Evolutionary conservation across 768 basidiomycete species (phyloP), one percentile per base, ranked within the genome.

Genomic region (Atractiella rhizophila): DNA sequence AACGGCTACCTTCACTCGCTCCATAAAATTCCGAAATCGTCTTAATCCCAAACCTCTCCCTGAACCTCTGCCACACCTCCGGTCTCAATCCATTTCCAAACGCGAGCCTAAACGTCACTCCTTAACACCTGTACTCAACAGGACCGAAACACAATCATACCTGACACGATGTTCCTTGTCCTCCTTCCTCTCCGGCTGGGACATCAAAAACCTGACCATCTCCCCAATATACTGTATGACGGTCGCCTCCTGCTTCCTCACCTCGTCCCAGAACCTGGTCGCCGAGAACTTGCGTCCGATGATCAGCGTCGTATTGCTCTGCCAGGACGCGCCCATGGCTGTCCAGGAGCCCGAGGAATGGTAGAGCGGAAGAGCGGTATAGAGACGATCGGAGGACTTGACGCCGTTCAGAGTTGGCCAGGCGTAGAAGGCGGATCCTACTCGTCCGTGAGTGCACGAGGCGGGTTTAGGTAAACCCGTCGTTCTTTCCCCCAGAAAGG

Each of bases 181-280:
- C n/a, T n/a, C n/a, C n/a, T n/a, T n/a, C n/a, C n/a, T n/a, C n/a
- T n/a, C n/a, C n/a, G n/a, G n/a, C n/a, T n/a, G n/a, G n/a, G n/a
- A n/a, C n/a, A 15, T 2, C n/a, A 2, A 13, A 19, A 16, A n/a
- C 11, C 8, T n/a, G 23, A 23, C 6, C 9, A 24, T 9, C 21
- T 50, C 49, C 18, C 49, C 49, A 12, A 50, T 45, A 28, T 50
- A 50, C 39, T 48, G 46, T 2, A 48, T 35, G 2, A 37, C 41
- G 31, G 40, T 43, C 1, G 49, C 49, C 18, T 40, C 19, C 9
- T 35, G 4, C 18, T 30, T 3, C 13, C 46, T 31, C n/a, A 45
- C 49, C 4, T 50, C 49, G 3, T 45, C 15, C 45, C 46, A 50
- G 41, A 45, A 50, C 4, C 31, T 16, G 10, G 35, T 18, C 5